These are phyloP conservation scores for Solanum dulcamara DNA, from an alignment of 257 asterid genomes.

Conservation along the genomic window DNA sequence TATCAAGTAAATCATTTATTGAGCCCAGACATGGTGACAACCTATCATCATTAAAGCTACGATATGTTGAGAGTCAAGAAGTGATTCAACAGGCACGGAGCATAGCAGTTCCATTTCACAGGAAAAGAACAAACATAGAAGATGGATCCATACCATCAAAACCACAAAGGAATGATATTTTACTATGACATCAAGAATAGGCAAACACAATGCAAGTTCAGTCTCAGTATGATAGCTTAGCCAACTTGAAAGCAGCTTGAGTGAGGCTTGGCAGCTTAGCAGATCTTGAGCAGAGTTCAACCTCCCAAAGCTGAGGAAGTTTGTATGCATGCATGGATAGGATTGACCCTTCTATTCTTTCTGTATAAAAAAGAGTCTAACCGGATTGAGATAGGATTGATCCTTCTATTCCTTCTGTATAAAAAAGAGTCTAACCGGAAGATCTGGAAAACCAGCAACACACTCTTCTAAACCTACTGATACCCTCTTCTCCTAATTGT, in stretches of 20 bases:
- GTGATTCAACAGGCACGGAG: background rate
- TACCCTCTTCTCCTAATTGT: background rate
- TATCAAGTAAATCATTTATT: background rate
- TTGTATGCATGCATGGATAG: background rate
- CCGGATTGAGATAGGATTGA: background rate
- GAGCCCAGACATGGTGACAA: background rate
- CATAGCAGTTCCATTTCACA: background rate
- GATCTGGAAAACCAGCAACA: background rate
- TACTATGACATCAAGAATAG: background rate
- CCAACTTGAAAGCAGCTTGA: background rate
- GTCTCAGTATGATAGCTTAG: background rate
- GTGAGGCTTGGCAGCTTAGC: background rate
- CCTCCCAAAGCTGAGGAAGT: background rate
- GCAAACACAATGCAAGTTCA: background rate
- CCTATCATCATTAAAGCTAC: background rate
- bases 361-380: background rate
- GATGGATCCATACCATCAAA: background rate
- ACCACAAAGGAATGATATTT: background rate
- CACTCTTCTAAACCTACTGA: background rate
- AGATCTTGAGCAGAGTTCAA: background rate
- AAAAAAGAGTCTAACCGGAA: background rate
- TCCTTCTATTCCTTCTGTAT: background rate
- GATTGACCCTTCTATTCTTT: background rate
- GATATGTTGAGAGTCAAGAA: background rate
- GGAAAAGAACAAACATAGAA: background rate